phyloP scores from a whole-genome alignment of 2,329 filamentous ascomycete genomes.

The Monosporascus sp. region DNA sequence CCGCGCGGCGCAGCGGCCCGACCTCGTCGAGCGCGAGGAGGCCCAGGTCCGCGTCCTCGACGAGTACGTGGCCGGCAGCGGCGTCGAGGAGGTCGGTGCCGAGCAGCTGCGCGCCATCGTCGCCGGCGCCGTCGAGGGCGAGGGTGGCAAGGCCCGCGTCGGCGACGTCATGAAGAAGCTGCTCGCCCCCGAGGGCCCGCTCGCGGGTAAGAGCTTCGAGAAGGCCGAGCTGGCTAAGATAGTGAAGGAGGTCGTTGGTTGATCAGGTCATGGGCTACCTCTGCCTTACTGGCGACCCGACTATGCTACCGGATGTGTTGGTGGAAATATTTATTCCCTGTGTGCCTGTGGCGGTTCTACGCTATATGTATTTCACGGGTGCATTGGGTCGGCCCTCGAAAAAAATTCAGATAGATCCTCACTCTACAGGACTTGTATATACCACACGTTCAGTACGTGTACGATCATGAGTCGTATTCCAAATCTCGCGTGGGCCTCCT shows the following conservation, averaged over 20 bases:
- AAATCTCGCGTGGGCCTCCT: too few species aligned
- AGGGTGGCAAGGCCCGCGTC: slow-evolving; percentile 40
- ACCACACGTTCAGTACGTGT: too few species aligned
- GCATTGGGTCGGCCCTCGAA: too few species aligned
- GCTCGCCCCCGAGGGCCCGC: slow-evolving; percentile 40
- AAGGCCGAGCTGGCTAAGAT: slow-evolving; percentile 54
- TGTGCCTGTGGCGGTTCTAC: background rate
- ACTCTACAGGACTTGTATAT: too few species aligned
- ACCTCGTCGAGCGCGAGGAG: slow-evolving; percentile 67
- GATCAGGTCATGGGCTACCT: background rate
- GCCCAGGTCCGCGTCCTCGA: slow-evolving; percentile 59
- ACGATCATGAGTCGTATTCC: too few species aligned
- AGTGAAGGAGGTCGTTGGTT: slow-evolving; percentile 45
- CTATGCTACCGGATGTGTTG: too few species aligned
- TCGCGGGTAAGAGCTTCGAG: slow-evolving; percentile 62
- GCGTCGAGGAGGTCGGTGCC: slow-evolving; percentile 52
- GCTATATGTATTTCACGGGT: too few species aligned
- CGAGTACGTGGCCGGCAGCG: slow-evolving; percentile 56
- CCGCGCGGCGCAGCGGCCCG: slow-evolving; percentile 55
- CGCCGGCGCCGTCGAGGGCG: slow-evolving; percentile 43
- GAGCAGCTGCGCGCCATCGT: slow-evolving; percentile 55
- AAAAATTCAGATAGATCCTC: too few species aligned
- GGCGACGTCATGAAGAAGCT: slow-evolving; percentile 61
- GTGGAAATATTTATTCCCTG: background rate
- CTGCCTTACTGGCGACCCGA: too few species aligned